Conservation (phyloP, 352 stramenopile genomes). For the Phytophthora cryptogea region DNA sequence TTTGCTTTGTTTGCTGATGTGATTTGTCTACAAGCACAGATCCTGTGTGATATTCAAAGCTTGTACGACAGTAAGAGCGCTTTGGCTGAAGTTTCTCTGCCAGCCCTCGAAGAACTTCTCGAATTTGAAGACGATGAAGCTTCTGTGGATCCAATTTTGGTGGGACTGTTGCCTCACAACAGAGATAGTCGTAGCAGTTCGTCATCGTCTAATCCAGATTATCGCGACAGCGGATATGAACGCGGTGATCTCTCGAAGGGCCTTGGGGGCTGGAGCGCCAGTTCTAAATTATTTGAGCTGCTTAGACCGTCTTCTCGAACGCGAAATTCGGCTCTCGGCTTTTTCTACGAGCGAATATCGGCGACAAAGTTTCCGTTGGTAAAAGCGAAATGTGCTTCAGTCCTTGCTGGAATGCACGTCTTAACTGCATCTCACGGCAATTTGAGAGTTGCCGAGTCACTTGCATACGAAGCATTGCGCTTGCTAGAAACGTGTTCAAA, state of each 20-base stretch:
- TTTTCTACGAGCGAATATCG: slow-evolving; percentile 66
- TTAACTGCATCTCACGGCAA: slow-evolving; percentile 49
- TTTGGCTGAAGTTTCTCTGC: slow-evolving; percentile 64
- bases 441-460: slow-evolving; percentile 60
- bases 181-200: slow-evolving; percentile 45
- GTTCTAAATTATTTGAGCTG: slow-evolving; percentile 49
- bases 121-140: slow-evolving; percentile 82
- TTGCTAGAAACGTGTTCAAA: slow-evolving; percentile 67
- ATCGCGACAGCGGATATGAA: slow-evolving; percentile 40
- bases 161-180: slow-evolving; percentile 42
- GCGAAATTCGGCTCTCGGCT: slow-evolving; percentile 48
- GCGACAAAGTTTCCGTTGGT: slow-evolving; percentile 53
- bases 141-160: slow-evolving; percentile 50
- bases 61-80: slow-evolving; percentile 81
- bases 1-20: slow-evolving; percentile 61
- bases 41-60: slow-evolving; percentile 82
- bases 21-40: slow-evolving; percentile 65
- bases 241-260: slow-evolving; percentile 44
- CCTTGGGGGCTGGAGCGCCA: slow-evolving; percentile 52
- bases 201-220: slow-evolving; percentile 39
- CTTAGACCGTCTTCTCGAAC: slow-evolving; percentile 49
- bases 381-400: slow-evolving; percentile 74
- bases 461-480: slow-evolving; percentile 78
- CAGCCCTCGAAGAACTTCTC: slow-evolving; percentile 68
- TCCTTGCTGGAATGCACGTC: slow-evolving; percentile 66